Base-by-base conservation (phyloP, 129 eudicot species). In the Gnaphalium uliginosum region DNA sequence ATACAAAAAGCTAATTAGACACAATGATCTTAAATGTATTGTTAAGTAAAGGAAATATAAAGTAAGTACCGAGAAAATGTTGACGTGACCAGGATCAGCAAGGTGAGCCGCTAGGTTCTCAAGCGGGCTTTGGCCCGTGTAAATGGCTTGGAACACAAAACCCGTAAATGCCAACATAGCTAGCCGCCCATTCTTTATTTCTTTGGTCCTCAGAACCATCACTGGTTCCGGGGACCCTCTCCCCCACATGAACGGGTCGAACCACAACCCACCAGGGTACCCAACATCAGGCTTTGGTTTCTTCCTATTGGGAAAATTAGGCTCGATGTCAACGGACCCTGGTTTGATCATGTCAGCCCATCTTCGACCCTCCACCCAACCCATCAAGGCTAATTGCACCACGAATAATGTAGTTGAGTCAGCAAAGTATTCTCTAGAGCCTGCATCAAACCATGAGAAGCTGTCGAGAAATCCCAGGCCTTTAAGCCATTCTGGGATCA, bases 291-390 rank as follows among this genome's bases (percentile, higher is more conserved):
- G 81, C 77, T 84, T 86, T 18, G 92, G 96, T 50, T 82, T 88
- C 80, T 64, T 86, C 84, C 67, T 87, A 41, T 91, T 61, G 2
- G 92, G 96, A 0, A 94, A n/a, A 6, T 60, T 81, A 39, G 96
- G 97, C 68, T 94, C 91, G 15, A 88, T 89, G 79, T 91, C 92
- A 24, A 94, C 99, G 14, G 90, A 70, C 18, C 99, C 96, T 11
- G 98, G 97, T 32, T 93, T 90, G 33, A 86, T 19, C 53, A 88
- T 83, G 63, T 93, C 98, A 0, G 96, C 97, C 98, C 98, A 93
- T 82, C 98, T 85, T 54, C 97, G 82, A 8, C 97, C 97, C 84
- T 93, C 97, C n/a, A 87, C 97, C 96, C 96, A 93, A 18, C 96
- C 97, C 96, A 93, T 90, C 62, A 93, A 73, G 54, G 83, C 90